phyloP scores from a whole-genome alignment of 495 filamentous ascomycete species.

The Penicillium waksmanii region DNA sequence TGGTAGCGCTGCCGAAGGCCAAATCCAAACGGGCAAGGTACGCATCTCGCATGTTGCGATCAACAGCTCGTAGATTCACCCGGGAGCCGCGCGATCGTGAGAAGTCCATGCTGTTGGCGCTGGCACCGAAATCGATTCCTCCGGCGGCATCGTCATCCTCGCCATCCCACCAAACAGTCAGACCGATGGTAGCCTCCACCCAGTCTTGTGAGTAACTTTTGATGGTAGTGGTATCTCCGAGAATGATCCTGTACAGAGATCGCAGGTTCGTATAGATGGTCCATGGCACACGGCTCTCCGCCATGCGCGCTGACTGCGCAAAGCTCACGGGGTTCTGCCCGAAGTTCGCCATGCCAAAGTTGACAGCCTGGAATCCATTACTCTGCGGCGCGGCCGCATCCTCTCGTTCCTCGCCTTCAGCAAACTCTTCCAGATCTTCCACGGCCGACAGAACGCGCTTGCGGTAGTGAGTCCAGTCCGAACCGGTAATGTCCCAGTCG shows the following conservation, averaged over 20 bases:
- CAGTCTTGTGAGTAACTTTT: conserved; percentile 75
- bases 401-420: conserved; percentile 65
- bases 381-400: conserved; percentile 33
- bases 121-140: conserved; percentile 26
- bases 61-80: conserved; percentile 36
- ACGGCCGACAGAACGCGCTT: conserved; percentile 67
- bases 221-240: conserved; percentile 71
- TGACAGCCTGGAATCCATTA: conserved; percentile 51
- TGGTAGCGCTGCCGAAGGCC: conserved; percentile 54
- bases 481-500: conserved; percentile 76
- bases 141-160: conserved; percentile 54
- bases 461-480: conserved; percentile 79
- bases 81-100: conserved; percentile 31
- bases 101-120: conserved; percentile 31
- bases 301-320: conserved; percentile 68
- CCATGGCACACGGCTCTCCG: conserved; percentile 84
- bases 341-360: conserved; percentile 54
- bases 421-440: conserved; percentile 70
- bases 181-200: conserved; percentile 79
- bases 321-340: conserved; percentile 45
- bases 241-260: conserved; percentile 72
- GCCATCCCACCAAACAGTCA: conserved; percentile 90
- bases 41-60: conserved; percentile 48
- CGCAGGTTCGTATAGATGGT: conserved; percentile 79
- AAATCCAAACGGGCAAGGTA: conserved; percentile 58